Evolutionary conservation across 441 rosid species (phyloP), one percentile per base, ranked within the genome.

Genomic region (Euphorbia schlechtendalii): DNA sequence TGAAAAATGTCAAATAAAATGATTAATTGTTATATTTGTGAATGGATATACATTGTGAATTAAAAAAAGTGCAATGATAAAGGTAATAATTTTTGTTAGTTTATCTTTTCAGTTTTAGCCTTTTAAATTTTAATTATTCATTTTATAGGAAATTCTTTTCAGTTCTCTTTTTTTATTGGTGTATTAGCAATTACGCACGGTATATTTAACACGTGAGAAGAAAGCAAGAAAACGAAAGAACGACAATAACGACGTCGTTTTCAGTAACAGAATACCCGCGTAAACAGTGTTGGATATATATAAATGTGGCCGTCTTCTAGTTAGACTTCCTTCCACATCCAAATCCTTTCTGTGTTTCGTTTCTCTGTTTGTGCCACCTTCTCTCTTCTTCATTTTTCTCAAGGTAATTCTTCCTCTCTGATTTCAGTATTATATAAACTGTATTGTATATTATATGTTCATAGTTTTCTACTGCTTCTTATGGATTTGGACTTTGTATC

Each of bases 201-300:
- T n/a, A n/a, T 14, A 18, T 61, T 43, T 14, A 41, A 43, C 21
- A 41, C 34, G 64, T 32, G 61, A 56, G 3, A 34, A 9, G 2
- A 30, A n/a, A 13, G 8, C 14, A 7, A 4, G 20, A 3, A n/a
- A 57, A 30, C 34, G 34, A 56, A 10, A 32, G 7, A 8, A 30
- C 3, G 5, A 28, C 20, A 25, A 4, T 10, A 6, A 41, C 69
- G 69, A n/a, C 27, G 55, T 65, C 69, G 61, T 56, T 40, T 40
- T 25, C 1, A n/a, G 24, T 41, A 65, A 65, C 43, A 18, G 62
- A 56, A 41, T 5, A 18, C 30, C 54, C 61, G 68, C 68, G 11
- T 18, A n/a, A 40, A 24, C 40, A n/a, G 8, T 3, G 17, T 3
- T 41, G 55, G 34, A 32, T 32, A 32, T 32, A 38, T 65, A 65